phyloP scores from a whole-genome alignment of 331 rosid species.

The Pyracantha coccinea region DNA sequence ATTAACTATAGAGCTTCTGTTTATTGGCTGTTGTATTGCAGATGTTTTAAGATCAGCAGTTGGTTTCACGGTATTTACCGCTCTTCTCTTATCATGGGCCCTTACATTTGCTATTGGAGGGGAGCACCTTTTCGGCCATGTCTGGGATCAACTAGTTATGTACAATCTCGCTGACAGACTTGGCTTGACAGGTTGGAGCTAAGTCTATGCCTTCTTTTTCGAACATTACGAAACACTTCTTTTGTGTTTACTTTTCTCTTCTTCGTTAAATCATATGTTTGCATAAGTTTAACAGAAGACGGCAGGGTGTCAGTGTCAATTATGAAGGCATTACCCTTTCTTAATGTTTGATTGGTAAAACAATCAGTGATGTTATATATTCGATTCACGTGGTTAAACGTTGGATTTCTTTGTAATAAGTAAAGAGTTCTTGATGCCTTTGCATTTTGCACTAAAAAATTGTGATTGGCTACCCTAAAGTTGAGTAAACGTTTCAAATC shows the following conservation, averaged over 20 bases:
- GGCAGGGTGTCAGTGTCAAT: not conserved
- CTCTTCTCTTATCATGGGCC: conserved; percentile 75
- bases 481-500: not conserved
- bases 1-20: not conserved
- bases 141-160: conserved; percentile 76
- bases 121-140: conserved; percentile 62
- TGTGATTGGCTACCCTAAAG: not conserved
- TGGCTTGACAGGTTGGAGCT: conserved; percentile 79
- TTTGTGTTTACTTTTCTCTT: too few species aligned
- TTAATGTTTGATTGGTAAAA: not conserved
- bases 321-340: too few species aligned
- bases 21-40: conserved; percentile 5
- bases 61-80: conserved; percentile 51
- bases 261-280: not conserved
- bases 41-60: conserved; percentile 67
- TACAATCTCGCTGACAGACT: conserved; percentile 85
- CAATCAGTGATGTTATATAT: not conserved
- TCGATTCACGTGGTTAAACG: not conserved
- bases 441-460: too few species aligned
- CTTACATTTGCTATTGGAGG: conserved; percentile 81
- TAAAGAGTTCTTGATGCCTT: not conserved
- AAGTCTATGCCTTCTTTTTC: not conserved
- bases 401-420: not conserved
- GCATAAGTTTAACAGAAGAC: not conserved
- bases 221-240: not conserved